Evolutionary conservation across 75 land plant species (phyloP).

Genomic region (Cryptomeria japonica): DNA sequence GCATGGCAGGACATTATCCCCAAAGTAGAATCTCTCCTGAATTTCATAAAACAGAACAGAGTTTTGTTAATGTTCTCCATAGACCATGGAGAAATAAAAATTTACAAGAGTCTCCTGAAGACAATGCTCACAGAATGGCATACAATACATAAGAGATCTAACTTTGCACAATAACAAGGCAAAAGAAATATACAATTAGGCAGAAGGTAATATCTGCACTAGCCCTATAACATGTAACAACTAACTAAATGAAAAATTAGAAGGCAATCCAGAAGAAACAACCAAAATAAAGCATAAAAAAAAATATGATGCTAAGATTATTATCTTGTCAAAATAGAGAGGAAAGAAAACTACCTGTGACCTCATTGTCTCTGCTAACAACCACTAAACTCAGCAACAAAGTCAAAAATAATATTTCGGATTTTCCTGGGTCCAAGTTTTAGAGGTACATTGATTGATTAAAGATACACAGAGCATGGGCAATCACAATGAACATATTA

Average conservation of each 20-base stretch:
- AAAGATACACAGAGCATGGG: neutral
- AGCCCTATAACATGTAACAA: neutral
- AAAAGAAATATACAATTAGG: neutral
- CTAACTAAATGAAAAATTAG: neutral
- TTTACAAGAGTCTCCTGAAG: neutral
- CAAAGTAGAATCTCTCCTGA: conserved; percentile 98
- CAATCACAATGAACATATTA: neutral
- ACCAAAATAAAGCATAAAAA: neutral
- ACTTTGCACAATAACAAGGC: neutral
- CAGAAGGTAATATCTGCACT: neutral
- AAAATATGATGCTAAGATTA: neutral
- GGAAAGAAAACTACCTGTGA: neutral
- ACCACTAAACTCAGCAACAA: neutral
- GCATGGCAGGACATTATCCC: conserved; percentile 91
- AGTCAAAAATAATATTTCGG: neutral
- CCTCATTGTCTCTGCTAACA: neutral
- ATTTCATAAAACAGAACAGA: conserved; percentile 1
- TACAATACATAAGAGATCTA: neutral
- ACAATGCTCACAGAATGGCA: neutral
- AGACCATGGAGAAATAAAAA: neutral
- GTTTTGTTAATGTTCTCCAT: neutral
- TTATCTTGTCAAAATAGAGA: conserved; percentile 11
- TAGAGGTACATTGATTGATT: neutral
- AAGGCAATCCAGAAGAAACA: neutral
- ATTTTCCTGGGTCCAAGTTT: neutral